These are phyloP conservation scores for Microglena sp. DNA, from an alignment of 139 green algal species.

Conservation along the genomic window DNA sequence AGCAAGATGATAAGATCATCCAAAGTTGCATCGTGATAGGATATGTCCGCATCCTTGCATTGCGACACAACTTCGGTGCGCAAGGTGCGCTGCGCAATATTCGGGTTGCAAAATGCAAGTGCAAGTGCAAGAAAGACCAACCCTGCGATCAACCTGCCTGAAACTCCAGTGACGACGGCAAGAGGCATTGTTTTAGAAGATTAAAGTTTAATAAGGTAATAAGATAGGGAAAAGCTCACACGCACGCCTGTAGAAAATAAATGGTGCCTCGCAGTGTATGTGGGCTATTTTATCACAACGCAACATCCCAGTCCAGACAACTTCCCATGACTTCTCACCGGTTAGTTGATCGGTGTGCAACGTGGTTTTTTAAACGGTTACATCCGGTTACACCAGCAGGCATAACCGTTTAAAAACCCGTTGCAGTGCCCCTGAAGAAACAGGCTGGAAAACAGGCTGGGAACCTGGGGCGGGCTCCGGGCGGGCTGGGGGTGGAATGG, in stretches of 20 bases:
- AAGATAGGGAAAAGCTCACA: background rate
- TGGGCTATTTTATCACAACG: too few relatives aligned
- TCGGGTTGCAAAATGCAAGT: background rate
- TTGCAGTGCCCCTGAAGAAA: background rate
- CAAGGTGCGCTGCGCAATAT: constrained; percentile 16
- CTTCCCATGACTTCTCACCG: too few relatives aligned
- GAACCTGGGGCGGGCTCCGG: too few relatives aligned
- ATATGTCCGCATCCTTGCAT: background rate
- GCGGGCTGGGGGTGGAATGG: too few relatives aligned
- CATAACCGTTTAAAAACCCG: background rate
- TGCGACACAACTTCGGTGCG: constrained; percentile 12
- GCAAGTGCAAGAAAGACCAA: background rate
- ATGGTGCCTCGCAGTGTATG: too few relatives aligned
- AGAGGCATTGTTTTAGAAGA: background rate
- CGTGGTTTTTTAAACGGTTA: too few relatives aligned
- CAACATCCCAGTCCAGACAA: too few relatives aligned
- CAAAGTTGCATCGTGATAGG: background rate
- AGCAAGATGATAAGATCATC: background rate
- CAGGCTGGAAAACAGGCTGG: background rate
- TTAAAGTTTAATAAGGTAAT: background rate
- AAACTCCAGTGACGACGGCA: too few relatives aligned
- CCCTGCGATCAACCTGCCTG: too few relatives aligned
- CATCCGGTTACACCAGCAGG: too few relatives aligned
- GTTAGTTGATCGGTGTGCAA: too few relatives aligned
- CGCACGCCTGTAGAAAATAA: too few relatives aligned